Evolutionary conservation across 495 filamentous ascomycete genomes (phyloP).

Genomic region (Choiromyces venosus): DNA sequence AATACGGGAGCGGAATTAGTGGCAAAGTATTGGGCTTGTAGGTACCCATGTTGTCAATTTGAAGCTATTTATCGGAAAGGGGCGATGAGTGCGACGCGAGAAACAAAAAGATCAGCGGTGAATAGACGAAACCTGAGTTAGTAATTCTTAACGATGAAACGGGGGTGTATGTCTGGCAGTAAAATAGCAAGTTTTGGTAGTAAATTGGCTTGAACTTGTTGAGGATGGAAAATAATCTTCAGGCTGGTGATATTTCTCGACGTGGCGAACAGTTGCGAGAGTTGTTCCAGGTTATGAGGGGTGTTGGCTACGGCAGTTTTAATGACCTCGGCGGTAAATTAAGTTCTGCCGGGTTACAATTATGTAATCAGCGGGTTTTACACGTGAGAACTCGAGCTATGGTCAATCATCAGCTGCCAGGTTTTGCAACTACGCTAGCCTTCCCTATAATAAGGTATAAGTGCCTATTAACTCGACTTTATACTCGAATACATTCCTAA

Average conservation of each 20-base stretch:
- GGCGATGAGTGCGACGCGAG: background rate
- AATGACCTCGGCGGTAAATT: background rate
- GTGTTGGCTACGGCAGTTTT: background rate
- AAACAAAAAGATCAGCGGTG: background rate
- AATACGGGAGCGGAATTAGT: slow-evolving; percentile 61
- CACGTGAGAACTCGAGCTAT: too few relatives aligned
- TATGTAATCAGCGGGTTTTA: background rate
- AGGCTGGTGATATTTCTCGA: background rate
- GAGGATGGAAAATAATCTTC: background rate
- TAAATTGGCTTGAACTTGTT: background rate
- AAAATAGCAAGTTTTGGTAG: background rate
- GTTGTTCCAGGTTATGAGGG: background rate
- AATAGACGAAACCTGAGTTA: background rate
- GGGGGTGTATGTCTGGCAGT: background rate
- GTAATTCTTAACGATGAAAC: background rate
- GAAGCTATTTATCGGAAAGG: slow-evolving; percentile 8
- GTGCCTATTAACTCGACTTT: too few relatives aligned
- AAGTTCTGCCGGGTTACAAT: background rate
- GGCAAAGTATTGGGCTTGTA: slow-evolving; percentile 47
- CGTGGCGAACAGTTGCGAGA: background rate
- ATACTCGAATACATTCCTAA: too few relatives aligned
- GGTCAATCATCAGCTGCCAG: too few relatives aligned
- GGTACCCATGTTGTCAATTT: slow-evolving; percentile 25
- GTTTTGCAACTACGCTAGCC: too few relatives aligned
- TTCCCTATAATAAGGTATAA: too few relatives aligned